phyloP scores from a whole-genome alignment of 169 alveolate genomes.

The Toxoplasma gondii region DNA sequence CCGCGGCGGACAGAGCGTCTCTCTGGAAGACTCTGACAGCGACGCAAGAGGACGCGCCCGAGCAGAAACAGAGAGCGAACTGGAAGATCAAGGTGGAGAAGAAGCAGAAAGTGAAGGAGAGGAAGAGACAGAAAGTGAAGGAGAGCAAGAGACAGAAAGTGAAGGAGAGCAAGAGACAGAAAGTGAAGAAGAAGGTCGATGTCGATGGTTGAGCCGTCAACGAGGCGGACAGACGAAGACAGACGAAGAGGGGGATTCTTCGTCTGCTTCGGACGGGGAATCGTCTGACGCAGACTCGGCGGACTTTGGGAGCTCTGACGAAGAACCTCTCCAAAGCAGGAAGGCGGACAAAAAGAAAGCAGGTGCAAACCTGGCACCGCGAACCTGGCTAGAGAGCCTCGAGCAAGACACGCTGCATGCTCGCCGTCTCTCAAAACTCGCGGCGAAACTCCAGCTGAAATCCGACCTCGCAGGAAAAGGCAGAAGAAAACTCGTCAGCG shows the following conservation, averaged over 20 bases:
- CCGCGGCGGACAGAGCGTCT: background rate
- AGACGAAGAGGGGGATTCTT: background rate
- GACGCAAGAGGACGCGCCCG: background rate
- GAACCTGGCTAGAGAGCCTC: background rate
- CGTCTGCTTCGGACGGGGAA: background rate
- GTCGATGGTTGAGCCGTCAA: background rate
- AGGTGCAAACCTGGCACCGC: background rate
- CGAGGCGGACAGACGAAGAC: background rate
- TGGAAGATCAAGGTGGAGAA: background rate
- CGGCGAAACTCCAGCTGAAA: conserved; percentile 23
- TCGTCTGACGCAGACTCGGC: background rate
- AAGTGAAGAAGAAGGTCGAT: no score
- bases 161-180: background rate
- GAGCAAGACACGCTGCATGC: conserved; percentile 1
- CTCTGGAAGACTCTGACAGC: conserved; percentile 14
- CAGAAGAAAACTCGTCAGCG: background rate
- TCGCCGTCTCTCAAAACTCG: background rate
- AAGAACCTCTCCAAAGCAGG: background rate
- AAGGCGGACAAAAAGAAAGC: background rate
- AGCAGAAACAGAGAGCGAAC: background rate
- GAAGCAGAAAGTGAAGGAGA: background rate
- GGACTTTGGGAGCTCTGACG: background rate
- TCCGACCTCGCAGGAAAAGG: background rate
- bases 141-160: background rate
- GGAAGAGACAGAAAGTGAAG: background rate